Evolutionary conservation across 306 rosid species (phyloP).

Genomic region (Prunus mongolica): DNA sequence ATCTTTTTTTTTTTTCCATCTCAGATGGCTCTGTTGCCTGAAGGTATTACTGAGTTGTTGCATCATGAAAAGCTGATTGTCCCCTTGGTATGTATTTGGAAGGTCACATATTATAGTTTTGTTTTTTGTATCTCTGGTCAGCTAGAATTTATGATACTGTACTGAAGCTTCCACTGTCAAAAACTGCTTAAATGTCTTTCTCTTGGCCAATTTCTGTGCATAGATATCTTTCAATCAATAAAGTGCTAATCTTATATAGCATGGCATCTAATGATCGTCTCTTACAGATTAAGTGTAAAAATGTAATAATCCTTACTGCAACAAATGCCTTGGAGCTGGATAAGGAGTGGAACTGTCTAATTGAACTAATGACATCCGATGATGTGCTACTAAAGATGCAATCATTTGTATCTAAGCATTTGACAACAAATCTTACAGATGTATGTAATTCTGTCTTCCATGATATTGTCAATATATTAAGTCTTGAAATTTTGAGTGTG

Average conservation of each 20-base stretch:
- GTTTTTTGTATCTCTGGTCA: conserved; percentile 11
- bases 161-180: conserved; percentile 9
- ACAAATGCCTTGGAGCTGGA: conserved; percentile 68
- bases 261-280: conserved; percentile 15
- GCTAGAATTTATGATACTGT: conserved; percentile 6
- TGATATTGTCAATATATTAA: neutral
- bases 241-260: neutral
- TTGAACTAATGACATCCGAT: conserved; percentile 60
- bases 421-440: conserved; percentile 61
- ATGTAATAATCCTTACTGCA: conserved; percentile 64
- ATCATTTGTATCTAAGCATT: conserved; percentile 52
- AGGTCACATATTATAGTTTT: conserved; percentile 10
- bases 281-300: conserved; percentile 84
- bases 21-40: conserved; percentile 97
- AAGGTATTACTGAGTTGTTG: conserved; percentile 89
- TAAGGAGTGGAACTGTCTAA: conserved; percentile 78
- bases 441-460: conserved; percentile 36
- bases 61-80: conserved; percentile 73
- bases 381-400: conserved; percentile 50
- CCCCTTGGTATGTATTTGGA: conserved; percentile 70
- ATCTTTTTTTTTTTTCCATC: conserved; percentile 35
- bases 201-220: conserved; percentile 4
- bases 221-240: neutral
- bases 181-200: conserved; percentile 1
- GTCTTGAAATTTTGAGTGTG: neutral